A percentile compares a stretch with the other conserved stretches of the same genome.
Evolutionary conservation across 495 filamentous ascomycete genomes (phyloP).

Genomic region (Thermochaetoides thermophila): DNA sequence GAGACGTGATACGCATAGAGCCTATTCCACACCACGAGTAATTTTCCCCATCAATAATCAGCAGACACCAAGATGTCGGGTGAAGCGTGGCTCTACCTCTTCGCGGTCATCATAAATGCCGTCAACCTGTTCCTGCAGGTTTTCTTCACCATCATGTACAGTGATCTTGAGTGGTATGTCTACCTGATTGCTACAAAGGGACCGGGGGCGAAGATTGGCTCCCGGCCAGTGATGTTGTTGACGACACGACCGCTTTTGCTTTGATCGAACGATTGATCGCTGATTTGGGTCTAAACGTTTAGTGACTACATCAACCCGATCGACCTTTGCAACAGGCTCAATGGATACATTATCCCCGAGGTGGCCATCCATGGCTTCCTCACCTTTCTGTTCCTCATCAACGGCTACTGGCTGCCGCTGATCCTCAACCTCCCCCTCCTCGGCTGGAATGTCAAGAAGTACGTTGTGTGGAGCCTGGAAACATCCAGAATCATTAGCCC

Average conservation of each 20-base stretch:
- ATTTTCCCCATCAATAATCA: too few species aligned
- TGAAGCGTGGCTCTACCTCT: conserved; percentile 97
- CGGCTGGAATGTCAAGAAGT: conserved; percentile 96
- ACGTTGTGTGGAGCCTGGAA: too few species aligned
- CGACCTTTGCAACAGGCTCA: conserved; percentile 99
- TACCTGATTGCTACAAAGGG: too few species aligned
- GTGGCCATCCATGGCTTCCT: conserved; percentile 92
- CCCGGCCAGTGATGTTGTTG: too few species aligned
- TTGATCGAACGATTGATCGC: too few species aligned
- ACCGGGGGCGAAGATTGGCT: too few species aligned
- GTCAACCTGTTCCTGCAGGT: conserved; percentile 99
- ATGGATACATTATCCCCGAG: conserved; percentile 98
- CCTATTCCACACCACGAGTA: too few species aligned
- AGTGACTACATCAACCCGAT: conserved; percentile 99
- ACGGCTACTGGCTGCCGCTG: conserved; percentile 95
- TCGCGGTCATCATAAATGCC: conserved; percentile 98
- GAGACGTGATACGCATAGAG: neutral
- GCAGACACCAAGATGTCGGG: conserved; percentile 82
- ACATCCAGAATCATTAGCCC: too few species aligned
- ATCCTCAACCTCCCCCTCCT: conserved; percentile 85
- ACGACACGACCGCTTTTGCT: too few species aligned
- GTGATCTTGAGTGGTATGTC: conserved; percentile 93
- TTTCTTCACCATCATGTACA: conserved; percentile 99
- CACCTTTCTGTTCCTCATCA: conserved; percentile 89
- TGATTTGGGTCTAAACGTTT: too few species aligned